Evolutionary conservation across 2,329 filamentous ascomycete species (phyloP).

Genomic region (Colletotrichum sp.): DNA sequence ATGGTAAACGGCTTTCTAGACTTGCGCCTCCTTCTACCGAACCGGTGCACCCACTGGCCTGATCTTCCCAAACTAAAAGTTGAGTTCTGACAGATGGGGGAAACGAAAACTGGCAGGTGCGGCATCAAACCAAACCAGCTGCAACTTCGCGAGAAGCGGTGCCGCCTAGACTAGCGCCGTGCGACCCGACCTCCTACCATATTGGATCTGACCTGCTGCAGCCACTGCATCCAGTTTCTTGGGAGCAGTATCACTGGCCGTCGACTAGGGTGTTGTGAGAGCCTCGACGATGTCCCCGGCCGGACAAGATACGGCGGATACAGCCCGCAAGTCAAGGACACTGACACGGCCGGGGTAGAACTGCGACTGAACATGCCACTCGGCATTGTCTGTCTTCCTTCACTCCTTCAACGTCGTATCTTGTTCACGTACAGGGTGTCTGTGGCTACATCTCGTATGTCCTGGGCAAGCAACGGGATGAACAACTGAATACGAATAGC

Average conservation of each 20-base stretch:
- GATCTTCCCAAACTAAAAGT: not conserved
- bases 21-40: not conserved
- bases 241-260: not conserved
- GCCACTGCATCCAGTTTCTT: not conserved
- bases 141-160: not conserved
- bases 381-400: not conserved
- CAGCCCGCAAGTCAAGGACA: not conserved
- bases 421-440: not conserved
- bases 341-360: not conserved
- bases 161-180: slow-evolving; percentile 16
- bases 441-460: not conserved
- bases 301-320: not conserved
- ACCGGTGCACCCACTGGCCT: not conserved
- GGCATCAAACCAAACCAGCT: not conserved
- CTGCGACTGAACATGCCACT: not conserved
- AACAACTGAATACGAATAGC: slow-evolving; percentile 1
- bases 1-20: not conserved
- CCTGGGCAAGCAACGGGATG: not conserved
- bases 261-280: not conserved
- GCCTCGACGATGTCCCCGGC: not conserved
- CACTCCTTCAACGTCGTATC: not conserved
- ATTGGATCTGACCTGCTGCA: slow-evolving; percentile 13
- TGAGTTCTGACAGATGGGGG: slow-evolving; percentile 11
- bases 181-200: slow-evolving; percentile 16
- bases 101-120: not conserved